phyloP scores from a whole-genome alignment of 805 yeast species.

The Sugiyamaella smithiae region DNA sequence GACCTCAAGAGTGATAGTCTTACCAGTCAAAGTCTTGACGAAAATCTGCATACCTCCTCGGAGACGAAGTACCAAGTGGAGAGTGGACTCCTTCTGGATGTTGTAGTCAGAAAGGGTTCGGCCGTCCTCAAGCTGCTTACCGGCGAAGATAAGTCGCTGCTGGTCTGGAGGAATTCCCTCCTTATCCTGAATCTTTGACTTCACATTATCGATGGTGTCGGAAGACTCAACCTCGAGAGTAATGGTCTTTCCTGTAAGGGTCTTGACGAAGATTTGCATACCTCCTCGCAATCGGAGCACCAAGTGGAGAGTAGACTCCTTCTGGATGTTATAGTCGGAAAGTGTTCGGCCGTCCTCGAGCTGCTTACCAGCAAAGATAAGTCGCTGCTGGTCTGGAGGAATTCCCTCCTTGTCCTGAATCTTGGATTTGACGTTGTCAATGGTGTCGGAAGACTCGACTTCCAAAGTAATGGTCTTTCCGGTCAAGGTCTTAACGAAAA shows the following conservation, averaged over 20 bases:
- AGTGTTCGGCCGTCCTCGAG: constrained; percentile 92
- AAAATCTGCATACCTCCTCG: constrained; percentile 87
- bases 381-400: constrained; percentile 95
- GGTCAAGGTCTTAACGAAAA: constrained; percentile 83
- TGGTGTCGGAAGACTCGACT: constrained; percentile 92
- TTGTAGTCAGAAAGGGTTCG: constrained; percentile 99
- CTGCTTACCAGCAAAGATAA: constrained; percentile 94
- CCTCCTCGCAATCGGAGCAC: constrained; percentile 88
- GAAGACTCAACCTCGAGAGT: constrained; percentile 98
- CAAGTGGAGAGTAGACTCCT: constrained; percentile 83
- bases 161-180: constrained; percentile 99
- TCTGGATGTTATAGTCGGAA: constrained; percentile 92
- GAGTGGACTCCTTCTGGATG: constrained; percentile 99
- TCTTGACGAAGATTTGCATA: constrained; percentile 90
- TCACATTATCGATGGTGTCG: constrained; percentile 97
- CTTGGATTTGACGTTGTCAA: constrained; percentile 90
- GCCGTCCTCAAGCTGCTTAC: constrained; percentile 99
- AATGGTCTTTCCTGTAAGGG: constrained; percentile 98
- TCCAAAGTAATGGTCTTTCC: constrained; percentile 88
- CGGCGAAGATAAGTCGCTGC: constrained; percentile 99
- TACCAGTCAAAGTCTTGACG: constrained; percentile 86
- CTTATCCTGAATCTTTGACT: constrained; percentile 98
- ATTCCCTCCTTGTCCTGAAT: constrained; percentile 96
- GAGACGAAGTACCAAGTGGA: constrained; percentile 93
- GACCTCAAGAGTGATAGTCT: constrained; percentile 84